Base-by-base conservation (phyloP, 352 stramenopile genomes). In the Phytophthora crassamura region DNA sequence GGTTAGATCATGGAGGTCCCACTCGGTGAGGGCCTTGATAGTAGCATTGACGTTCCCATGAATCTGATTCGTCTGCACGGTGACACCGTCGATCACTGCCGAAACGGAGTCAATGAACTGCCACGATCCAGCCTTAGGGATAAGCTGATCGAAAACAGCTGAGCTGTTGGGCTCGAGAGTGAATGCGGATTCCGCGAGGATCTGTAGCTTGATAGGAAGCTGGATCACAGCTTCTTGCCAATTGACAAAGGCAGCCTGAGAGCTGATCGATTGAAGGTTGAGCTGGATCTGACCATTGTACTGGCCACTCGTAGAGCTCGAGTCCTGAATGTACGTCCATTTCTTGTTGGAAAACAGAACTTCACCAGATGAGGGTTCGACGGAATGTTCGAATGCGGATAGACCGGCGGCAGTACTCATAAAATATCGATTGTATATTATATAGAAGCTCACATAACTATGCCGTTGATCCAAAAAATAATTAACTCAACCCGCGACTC, bases 291-390 rank as follows among this genome's bases (percentile, higher is more conserved):
- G 53, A 11, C 53, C 53, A 4, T 40, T 35, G 22, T 60, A 47
- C 8, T 60, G 53, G 30, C 40, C 40, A 0, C 32, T 36, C 11
- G 42, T 60, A 2, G 32, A 43, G 12, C n/a, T 60, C 32, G 40
- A 60, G 32, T 60, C 51, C 14, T 60, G 53, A 18, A 60, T 52
- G 22, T 60, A 52, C 4, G 53, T 60, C 53, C 53, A 60, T 60
- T 60, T 60, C 30, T 52, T 60, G 18, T 30, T 12, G 5, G 14
- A n/a, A 28, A 60, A 60, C 18, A 51, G 40, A 9, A 34, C 34
- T 42, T 60, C 52, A 34, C 25, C 30, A 28, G 30, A 18, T 2
- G 52, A 40, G 30, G 40, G 41, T 35, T 60, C 40, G 12, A 52
- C 52, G n/a, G 52, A 52, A 41, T 52, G 52, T 10, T 43, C 52